Evolutionary conservation across 306 rosid genomes (phyloP), one percentile per base, ranked within the genome.

Genomic region (Lupinus albus): DNA sequence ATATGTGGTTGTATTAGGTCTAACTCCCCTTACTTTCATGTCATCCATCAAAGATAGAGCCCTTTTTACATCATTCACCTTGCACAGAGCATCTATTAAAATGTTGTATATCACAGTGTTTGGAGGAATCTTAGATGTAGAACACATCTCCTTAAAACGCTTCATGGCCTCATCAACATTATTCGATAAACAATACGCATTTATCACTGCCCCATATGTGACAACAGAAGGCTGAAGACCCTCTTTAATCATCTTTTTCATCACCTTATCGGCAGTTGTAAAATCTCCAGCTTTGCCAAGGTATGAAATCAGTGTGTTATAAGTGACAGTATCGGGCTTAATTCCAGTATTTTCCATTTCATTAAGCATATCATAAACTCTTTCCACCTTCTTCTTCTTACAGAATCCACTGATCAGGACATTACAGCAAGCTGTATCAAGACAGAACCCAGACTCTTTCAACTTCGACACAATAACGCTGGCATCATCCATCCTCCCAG

Each of bases 401-500:
- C 91, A 85, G 76, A 84, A 92, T 71, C 94, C 92, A 66, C 78
- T 71, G 38, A 92, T 76, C 61, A 92, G 76, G 64, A 84, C 73
- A 86, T 87, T 89, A 79, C 79, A 92, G 74, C 86, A 80, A 28
- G 54, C 11, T 30, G 52, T 10, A 73, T 92, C 98, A 54, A 87
- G 84, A 49, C 84, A 17, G 20, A 84, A 91, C 28, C 95, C 88
- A 2, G 86, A 87, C 21, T 70, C 84, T 82, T 89, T 89, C 85
- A 87, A 68, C 80, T 75, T 86, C 0, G 87, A 84, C 10, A 77
- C 86, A 17, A 89, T 83, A 66, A 41, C 12, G 64, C 81, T 65
- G 53, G 96, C 96, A 69, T 92, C 91, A 75, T 85, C 85, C 87
- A 87, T 82, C 78, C 92, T 85, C 71, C 96, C 95, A 8, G 91